Evolutionary conservation across 345 rosid genomes (phyloP).

Genomic region (Camelina sativa): DNA sequence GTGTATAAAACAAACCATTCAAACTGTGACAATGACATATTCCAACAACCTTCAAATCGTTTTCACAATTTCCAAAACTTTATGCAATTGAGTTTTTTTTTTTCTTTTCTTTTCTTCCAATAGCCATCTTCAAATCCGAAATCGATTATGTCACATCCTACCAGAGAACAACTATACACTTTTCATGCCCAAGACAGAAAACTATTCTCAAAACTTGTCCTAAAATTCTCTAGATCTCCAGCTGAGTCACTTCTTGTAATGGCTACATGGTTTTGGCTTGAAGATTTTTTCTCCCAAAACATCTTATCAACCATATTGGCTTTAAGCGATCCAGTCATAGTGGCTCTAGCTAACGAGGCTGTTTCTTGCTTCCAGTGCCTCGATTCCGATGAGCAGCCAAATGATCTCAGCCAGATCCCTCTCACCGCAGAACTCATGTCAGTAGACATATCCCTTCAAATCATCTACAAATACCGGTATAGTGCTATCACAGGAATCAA

Average conservation of each 20-base stretch:
- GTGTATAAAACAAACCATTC: conserved; percentile 8
- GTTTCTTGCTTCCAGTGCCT: conserved; percentile 35
- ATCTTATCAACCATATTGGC: conserved; percentile 24
- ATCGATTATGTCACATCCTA: conserved; percentile 30
- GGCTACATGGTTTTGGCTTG: conserved; percentile 61
- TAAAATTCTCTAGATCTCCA: conserved; percentile 34
- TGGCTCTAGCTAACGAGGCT: conserved; percentile 46
- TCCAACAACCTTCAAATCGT: not conserved
- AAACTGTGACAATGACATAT: not conserved
- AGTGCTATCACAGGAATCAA: conserved; percentile 50
- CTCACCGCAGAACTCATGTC: conserved; percentile 36
- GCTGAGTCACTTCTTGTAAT: conserved; percentile 52
- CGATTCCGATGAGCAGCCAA: not conserved
- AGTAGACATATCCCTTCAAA: conserved; percentile 28
- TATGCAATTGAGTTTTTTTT: not conserved
- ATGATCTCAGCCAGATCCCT: conserved; percentile 22
- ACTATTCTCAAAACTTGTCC: conserved; percentile 46
- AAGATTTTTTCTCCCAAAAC: conserved; percentile 39
- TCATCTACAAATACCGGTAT: conserved; percentile 40
- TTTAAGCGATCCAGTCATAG: conserved; percentile 34
- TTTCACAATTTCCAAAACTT: not conserved
- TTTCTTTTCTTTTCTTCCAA: no score
- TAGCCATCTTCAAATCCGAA: not conserved
- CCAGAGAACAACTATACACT: conserved; percentile 36
- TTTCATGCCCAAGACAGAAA: conserved; percentile 48